Evolutionary conservation across 2,329 filamentous ascomycete genomes (phyloP).

Genomic region (Penicillium sp.): DNA sequence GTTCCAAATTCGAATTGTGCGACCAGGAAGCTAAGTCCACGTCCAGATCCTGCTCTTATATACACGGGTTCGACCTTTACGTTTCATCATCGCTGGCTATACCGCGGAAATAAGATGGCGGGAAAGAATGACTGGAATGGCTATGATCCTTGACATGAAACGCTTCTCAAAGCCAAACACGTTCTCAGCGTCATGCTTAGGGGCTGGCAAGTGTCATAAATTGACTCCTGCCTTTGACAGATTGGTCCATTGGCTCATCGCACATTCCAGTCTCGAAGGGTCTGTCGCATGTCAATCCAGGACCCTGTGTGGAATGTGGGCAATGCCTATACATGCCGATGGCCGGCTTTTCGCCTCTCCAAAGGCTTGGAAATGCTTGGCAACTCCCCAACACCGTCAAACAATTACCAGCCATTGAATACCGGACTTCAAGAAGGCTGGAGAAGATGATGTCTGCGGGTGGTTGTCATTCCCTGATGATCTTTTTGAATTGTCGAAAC

Average conservation of each 20-base stretch:
- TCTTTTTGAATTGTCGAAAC: not conserved
- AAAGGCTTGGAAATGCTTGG: constrained; percentile 9
- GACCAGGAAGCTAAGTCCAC: not conserved
- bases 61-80: not conserved
- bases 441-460: not conserved
- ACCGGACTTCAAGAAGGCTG: not conserved
- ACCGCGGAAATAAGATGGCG: constrained; percentile 17
- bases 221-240: constrained; percentile 2
- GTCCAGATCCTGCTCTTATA: constrained; percentile 6
- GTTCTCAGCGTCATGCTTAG: constrained; percentile 19
- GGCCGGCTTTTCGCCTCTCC: constrained; percentile 12
- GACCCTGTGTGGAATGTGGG: constrained; percentile 15
- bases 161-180: constrained; percentile 7
- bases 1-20: not conserved
- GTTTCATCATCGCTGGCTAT: constrained; percentile 2
- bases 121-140: constrained; percentile 22
- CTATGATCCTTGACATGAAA: constrained; percentile 14
- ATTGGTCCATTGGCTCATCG: not conserved
- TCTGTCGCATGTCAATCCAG: constrained; percentile 15
- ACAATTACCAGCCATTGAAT: not conserved
- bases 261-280: constrained; percentile 20
- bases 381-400: not conserved
- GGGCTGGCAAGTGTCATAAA: constrained; percentile 14
- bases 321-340: constrained; percentile 18
- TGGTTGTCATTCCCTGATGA: not conserved